Conservation (phyloP, 345 rosid species). For the Rhodamnia rubescens region DNA sequence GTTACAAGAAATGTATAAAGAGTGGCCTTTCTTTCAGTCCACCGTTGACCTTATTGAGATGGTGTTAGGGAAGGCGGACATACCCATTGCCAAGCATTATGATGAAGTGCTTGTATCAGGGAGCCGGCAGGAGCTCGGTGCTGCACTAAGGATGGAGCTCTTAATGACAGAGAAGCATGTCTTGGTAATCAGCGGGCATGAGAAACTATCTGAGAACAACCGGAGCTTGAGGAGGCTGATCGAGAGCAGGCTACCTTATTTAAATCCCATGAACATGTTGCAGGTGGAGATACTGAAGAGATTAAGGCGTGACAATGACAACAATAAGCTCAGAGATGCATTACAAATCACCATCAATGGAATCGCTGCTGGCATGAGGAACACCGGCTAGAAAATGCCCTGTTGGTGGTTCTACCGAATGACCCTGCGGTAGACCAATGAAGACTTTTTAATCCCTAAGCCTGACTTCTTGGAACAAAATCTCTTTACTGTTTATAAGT, state of each 20-base stretch:
- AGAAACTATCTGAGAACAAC: conserved; percentile 59
- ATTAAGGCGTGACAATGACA: conserved; percentile 74
- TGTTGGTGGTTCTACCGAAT: background rate
- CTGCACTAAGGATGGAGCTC: conserved; percentile 57
- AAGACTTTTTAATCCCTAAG: background rate
- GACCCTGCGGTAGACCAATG: background rate
- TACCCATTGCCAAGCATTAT: conserved; percentile 72
- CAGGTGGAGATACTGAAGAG: conserved; percentile 90
- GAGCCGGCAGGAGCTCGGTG: conserved; percentile 64
- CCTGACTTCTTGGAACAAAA: background rate
- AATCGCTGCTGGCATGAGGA: conserved; percentile 97
- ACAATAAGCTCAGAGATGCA: conserved; percentile 78
- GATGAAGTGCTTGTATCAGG: conserved; percentile 80
- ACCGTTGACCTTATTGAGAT: conserved; percentile 94
- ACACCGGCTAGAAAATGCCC: conserved; percentile 31
- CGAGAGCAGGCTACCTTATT: conserved; percentile 84
- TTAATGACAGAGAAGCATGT: conserved; percentile 59
- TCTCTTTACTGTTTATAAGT: background rate
- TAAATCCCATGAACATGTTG: conserved; percentile 83
- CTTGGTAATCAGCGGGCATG: conserved; percentile 66
- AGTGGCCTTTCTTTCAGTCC: conserved; percentile 93
- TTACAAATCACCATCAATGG: conserved; percentile 90
- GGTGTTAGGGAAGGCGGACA: conserved; percentile 88
- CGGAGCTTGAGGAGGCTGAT: conserved; percentile 81
- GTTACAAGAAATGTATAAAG: conserved; percentile 75